phyloP scores from a whole-genome alignment of 2,329 filamentous ascomycete genomes.

The Basipetospora chlamydospora region DNA sequence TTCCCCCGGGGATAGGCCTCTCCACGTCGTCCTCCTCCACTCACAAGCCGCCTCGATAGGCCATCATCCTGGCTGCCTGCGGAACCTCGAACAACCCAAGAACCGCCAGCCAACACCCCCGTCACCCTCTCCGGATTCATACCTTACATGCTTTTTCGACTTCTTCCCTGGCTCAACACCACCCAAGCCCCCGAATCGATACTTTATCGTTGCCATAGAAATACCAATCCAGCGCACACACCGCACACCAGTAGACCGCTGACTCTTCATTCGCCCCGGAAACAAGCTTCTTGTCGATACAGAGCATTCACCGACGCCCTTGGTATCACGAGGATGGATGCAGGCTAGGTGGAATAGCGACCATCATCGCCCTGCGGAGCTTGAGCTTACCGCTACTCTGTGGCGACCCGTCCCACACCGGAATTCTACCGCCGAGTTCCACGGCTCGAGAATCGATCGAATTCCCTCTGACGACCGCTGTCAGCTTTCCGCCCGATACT shows the following conservation, averaged over 20 bases:
- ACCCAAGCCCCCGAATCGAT: background rate
- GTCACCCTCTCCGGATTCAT: background rate
- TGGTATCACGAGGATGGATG: slow-evolving; percentile 3
- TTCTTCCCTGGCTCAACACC: background rate
- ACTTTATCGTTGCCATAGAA: background rate
- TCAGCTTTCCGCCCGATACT: background rate
- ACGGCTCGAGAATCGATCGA: background rate
- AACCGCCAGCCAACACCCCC: background rate
- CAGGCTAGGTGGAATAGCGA: slow-evolving; percentile 3
- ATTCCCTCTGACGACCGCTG: background rate
- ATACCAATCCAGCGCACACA: background rate
- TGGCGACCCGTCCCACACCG: background rate
- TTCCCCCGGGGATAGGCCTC: background rate
- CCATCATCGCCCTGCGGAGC: slow-evolving; percentile 3
- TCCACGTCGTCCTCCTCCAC: slow-evolving; percentile 1
- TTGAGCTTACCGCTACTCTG: slow-evolving; percentile 4
- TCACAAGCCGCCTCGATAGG: background rate
- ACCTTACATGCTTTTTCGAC: background rate
- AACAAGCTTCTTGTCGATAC: too few species aligned
- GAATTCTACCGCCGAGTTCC: background rate
- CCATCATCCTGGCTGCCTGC: slow-evolving; percentile 3
- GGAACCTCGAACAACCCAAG: background rate
- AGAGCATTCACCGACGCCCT: background rate
- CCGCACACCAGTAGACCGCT: background rate
- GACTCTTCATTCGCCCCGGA: background rate